Evolutionary conservation across 306 rosid species (phyloP), one percentile per base, ranked within the genome.

Genomic region (Luffa acutangula): DNA sequence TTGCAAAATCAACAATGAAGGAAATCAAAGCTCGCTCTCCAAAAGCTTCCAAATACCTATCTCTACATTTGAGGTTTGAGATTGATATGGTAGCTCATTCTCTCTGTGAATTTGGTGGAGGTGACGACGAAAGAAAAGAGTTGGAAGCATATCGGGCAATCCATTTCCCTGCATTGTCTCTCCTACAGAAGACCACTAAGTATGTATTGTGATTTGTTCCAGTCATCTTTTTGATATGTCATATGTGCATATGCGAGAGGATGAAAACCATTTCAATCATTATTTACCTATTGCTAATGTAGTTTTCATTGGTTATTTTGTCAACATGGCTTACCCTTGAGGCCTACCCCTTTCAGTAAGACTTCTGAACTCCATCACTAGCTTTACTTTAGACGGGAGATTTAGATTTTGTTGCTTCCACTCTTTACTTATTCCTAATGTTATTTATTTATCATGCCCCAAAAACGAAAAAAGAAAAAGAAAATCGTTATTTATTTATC

Each of bases 51-150:
- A 93, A 85, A 82, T 95, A 93, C 87, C 92, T 95, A 25, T 92
- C 99, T 81, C 54, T 95, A 63, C 99, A 95, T 84, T 93, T 95
- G 91, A 89, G 99, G 80, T 93, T 93, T 87, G 99, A 95, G 88
- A 95, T 95, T 85, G 99, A 95, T 86, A 95, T 93, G 99, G 99
- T 90, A 65, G 88, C 97, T 81, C 99, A 95, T 89, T 95, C 99
- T 86, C 85, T 95, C 75, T 95, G 99, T 83, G 97, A 95, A 85
- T 93, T 89, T 86, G 97, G 97, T 54, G 97, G 97, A 82, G 99
- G 97, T 71, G 97, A 93, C 80, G 93, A 84, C 74, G 99, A 95
- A 90, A 87, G 87, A 83, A 83, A 86, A 82, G 96, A 91, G 86
- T 87, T 95, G 90, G 92, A 93, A 85, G 94, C 93, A 66, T 95